These are phyloP conservation scores for Glycine soja DNA, from an alignment of 306 rosid species.

Conservation along the genomic window DNA sequence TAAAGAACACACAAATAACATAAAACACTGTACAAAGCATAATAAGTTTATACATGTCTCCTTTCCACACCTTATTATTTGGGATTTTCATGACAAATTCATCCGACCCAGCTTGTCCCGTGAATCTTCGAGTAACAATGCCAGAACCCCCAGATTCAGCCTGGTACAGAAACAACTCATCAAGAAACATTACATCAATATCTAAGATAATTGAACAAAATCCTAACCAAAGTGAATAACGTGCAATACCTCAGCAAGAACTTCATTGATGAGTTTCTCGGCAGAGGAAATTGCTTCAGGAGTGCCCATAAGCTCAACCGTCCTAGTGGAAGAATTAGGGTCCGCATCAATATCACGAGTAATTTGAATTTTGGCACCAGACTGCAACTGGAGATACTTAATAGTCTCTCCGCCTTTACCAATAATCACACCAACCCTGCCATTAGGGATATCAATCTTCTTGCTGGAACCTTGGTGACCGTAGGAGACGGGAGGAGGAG, in stretches of 20 bases:
- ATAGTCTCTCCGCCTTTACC: conserved; percentile 98
- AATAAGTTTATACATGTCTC: not conserved
- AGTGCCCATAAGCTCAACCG: conserved; percentile 90
- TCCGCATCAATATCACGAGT: conserved; percentile 95
- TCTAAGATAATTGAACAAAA: not conserved
- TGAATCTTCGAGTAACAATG: conserved; percentile 62
- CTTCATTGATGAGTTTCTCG: conserved; percentile 86
- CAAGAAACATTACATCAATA: not conserved
- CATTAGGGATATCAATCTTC: conserved; percentile 90
- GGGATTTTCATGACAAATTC: conserved; percentile 81
- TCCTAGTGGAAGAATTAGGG: conserved; percentile 63
- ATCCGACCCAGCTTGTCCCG: conserved; percentile 83
- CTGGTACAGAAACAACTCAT: conserved; percentile 50
- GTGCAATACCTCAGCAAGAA: conserved; percentile 78
- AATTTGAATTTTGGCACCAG: conserved; percentile 97
- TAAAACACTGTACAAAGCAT: not conserved
- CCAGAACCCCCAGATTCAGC: conserved; percentile 98
- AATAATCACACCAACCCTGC: conserved; percentile 95
- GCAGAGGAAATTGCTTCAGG: conserved; percentile 84
- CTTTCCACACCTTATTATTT: conserved; percentile 79
- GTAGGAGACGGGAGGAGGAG: conserved; percentile 51
- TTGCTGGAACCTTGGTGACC: conserved; percentile 76
- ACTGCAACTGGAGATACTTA: conserved; percentile 90
- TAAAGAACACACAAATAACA: not conserved
- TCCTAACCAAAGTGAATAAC: not conserved